Evolutionary conservation across 2,329 filamentous ascomycete species (phyloP), one percentile per base, ranked within the genome.

Genomic region (Ascochyta fabae): DNA sequence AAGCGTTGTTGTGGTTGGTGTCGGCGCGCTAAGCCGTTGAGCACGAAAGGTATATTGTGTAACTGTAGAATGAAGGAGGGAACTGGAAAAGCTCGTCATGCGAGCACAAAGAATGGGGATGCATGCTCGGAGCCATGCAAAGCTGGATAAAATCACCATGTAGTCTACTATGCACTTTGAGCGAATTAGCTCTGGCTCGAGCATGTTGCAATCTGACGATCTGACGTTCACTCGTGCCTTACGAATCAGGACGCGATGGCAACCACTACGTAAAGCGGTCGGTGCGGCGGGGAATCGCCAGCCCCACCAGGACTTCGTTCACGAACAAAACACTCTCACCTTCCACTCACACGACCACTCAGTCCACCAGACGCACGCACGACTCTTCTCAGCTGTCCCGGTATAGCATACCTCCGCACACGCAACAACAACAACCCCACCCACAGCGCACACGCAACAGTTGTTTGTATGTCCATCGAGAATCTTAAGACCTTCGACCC

Each of bases 401-500:
- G 42, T 42, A 56, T 56, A 42, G 27, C 38, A 42, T 39, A 47
- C 38, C 50, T 31, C 39, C 31, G 44, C 34, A 36, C 50, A 56
- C 51, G 40, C 56, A 59, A 38, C 52, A 56, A 38, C 52, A 56
- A 56, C 56, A 63, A 59, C 51, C 64, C 65, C 62, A 65, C 62
- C 62, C 60, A 53, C 57, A 62, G 58, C 59, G 58, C 59, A 65
- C 62, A 51, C 58, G 53, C 60, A 67, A 61, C 65, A 64, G 60
- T 56, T 64, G 58, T 58, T 69, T 64, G 66, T 69, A 69, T 68
- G 66, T 69, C 66, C 62, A 72, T 72, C 64, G 68, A 72, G 65
- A 97, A 72, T 61, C 66, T 71, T 59, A 69, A 71, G 64, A 65
- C 65, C 65, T 70, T 70, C 64, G 95, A 99, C 90, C 95, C 95